Evolutionary conservation across 495 filamentous ascomycete species (phyloP).

Genomic region (Xanthoparmelia taractica): DNA sequence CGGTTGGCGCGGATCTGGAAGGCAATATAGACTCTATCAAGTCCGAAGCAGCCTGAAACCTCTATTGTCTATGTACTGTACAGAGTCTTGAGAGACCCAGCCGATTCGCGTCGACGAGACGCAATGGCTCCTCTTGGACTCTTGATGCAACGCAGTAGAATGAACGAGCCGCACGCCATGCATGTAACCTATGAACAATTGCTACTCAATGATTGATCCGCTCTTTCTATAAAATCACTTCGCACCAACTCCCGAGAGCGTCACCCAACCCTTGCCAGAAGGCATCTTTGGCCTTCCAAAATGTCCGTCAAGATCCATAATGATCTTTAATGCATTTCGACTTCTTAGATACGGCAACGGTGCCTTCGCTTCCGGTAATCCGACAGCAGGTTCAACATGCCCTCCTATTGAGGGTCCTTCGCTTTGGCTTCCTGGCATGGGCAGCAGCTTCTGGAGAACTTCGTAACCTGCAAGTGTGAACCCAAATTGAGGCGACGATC

Average conservation of each 20-base stretch:
- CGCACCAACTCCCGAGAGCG: conserved; percentile 32
- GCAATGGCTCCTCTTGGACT: not conserved
- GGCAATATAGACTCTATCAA: conserved; percentile 21
- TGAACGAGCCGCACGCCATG: conserved; percentile 1
- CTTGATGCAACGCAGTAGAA: not conserved
- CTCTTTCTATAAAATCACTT: not conserved
- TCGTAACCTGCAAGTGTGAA: conserved; percentile 96
- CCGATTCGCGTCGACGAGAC: not conserved
- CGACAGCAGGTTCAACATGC: conserved; percentile 47
- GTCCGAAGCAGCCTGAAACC: conserved; percentile 8
- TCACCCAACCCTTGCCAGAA: conserved; percentile 43
- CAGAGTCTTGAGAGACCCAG: not conserved
- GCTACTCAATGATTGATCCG: not conserved
- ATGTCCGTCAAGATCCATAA: conserved; percentile 86
- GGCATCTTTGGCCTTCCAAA: conserved; percentile 66
- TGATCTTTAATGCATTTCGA: conserved; percentile 91
- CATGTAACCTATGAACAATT: not conserved
- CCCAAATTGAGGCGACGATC: conserved; percentile 94
- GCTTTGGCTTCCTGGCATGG: conserved; percentile 61
- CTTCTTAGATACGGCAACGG: conserved; percentile 77
- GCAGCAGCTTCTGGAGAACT: conserved; percentile 73
- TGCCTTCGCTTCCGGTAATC: conserved; percentile 50
- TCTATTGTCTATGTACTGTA: conserved; percentile 7
- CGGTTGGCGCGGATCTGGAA: conserved; percentile 23
- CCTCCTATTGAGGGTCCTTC: conserved; percentile 32